phyloP scores from a whole-genome alignment of 2,329 filamentous ascomycete genomes.

The Colletotrichum sp. region DNA sequence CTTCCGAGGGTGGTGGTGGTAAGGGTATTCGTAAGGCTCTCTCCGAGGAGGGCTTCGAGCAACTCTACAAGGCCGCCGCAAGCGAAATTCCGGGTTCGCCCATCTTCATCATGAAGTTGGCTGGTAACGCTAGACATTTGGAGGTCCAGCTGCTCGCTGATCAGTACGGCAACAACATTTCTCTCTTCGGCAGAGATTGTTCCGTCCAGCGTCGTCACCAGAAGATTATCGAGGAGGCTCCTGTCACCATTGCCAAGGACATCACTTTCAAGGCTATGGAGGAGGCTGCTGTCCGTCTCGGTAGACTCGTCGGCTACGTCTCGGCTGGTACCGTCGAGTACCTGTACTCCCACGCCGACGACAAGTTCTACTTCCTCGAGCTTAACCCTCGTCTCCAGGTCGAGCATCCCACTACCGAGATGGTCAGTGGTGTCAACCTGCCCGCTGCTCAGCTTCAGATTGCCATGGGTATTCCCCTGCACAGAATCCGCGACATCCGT shows the following conservation, averaged over 20 bases:
- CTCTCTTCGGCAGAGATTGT: conserved; percentile 96
- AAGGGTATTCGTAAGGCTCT: conserved; percentile 98
- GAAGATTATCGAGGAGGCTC: conserved; percentile 99
- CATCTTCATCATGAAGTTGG: conserved; percentile 99
- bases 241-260: conserved; percentile 91
- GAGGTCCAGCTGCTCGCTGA: conserved; percentile 97
- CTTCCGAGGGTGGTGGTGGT: conserved; percentile 98
- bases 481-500: conserved; percentile 95
- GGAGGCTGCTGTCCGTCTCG: conserved; percentile 91
- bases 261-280: conserved; percentile 96
- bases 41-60: conserved; percentile 81
- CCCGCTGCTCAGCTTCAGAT: conserved; percentile 97
- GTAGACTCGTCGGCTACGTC: conserved; percentile 94
- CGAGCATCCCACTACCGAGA: conserved; percentile 98
- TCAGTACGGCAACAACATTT: conserved; percentile 99
- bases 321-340: conserved; percentile 99
- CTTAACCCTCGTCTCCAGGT: conserved; percentile 99
- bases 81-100: conserved; percentile 98
- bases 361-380: conserved; percentile 99
- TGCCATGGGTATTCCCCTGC: conserved; percentile 96
- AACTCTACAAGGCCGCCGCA: conserved; percentile 92
- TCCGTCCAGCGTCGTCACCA: conserved; percentile 98
- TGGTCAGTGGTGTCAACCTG: conserved; percentile 97
- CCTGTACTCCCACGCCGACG: conserved; percentile 95
- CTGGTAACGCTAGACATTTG: conserved; percentile 93